Conservation (phyloP, 2,329 filamentous ascomycete genomes). For the Paracorniculantispora psalliotae region DNA sequence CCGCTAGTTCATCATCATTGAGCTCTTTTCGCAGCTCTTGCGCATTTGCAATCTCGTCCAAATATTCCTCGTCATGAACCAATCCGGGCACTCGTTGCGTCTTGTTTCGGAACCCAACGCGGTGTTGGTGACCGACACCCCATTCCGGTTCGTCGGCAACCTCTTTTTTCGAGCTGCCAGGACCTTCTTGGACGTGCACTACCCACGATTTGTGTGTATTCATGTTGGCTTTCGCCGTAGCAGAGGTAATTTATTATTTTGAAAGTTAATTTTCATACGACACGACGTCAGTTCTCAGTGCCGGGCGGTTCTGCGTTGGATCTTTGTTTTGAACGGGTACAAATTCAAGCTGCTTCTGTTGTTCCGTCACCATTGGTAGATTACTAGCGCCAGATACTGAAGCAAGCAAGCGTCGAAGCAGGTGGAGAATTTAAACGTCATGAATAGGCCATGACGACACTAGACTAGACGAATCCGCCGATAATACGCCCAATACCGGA, state of each 20-base stretch:
- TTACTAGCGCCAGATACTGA: too few species aligned
- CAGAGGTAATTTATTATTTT: too few species aligned
- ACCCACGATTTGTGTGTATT: neutral
- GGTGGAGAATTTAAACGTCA: neutral
- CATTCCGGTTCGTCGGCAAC: conserved; percentile 40
- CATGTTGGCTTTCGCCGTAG: neutral
- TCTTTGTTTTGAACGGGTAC: too few species aligned
- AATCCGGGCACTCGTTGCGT: conserved; percentile 32
- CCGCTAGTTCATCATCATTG: conserved; percentile 14
- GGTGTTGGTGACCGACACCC: conserved; percentile 32
- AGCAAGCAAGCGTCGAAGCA: neutral
- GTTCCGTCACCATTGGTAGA: too few species aligned
- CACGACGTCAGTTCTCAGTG: too few species aligned
- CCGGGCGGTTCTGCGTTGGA: too few species aligned
- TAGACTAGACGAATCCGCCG: neutral
- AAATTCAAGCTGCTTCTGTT: too few species aligned
- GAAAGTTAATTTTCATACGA: neutral
- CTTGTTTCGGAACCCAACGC: conserved; percentile 34
- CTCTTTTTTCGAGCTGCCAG: conserved; percentile 34
- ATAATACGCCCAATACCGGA: neutral
- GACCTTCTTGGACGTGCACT: conserved; percentile 22
- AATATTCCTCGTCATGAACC: neutral
- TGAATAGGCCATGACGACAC: neutral
- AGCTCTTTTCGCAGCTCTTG: conserved; percentile 5
- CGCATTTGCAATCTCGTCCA: conserved; percentile 13